A percentile compares a stretch with the other conserved stretches of the same genome.
These are phyloP conservation scores for Lasiosphaeris hirsuta DNA, from an alignment of 495 filamentous ascomycete genomes.

Conservation along the genomic window DNA sequence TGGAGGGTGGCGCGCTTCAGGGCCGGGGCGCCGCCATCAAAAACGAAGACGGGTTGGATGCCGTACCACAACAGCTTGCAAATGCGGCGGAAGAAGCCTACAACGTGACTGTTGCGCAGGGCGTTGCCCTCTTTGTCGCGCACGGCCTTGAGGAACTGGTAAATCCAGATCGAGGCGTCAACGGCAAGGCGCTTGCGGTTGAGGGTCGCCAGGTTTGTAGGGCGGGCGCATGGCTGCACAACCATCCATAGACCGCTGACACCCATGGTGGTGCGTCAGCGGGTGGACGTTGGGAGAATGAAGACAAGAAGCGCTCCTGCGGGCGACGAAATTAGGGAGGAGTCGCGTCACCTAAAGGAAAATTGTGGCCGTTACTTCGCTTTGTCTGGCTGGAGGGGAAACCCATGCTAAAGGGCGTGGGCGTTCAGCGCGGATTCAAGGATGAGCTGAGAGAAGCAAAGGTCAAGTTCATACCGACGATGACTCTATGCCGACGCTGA, in stretches of 20 bases:
- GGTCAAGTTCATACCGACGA: neutral
- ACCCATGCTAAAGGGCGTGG: too few species aligned
- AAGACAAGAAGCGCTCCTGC: neutral
- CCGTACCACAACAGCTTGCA: conserved; percentile 96
- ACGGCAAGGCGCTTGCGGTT: conserved; percentile 93
- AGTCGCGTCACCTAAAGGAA: neutral
- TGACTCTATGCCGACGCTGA: neutral
- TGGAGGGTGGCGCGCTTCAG: conserved; percentile 90
- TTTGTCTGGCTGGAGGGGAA: too few species aligned
- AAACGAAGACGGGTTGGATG: conserved; percentile 96
- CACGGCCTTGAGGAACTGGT: conserved; percentile 98
- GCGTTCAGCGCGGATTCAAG: too few species aligned
- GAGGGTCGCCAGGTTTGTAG: conserved; percentile 90
- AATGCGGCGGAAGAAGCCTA: conserved; percentile 96
- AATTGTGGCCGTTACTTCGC: neutral
- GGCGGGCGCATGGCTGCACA: conserved; percentile 83
- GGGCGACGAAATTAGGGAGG: neutral
- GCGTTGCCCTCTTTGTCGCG: conserved; percentile 98
- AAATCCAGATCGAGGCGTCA: conserved; percentile 99
- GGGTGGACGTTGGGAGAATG: neutral
- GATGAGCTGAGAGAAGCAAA: too few species aligned
- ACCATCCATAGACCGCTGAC: conserved; percentile 97
- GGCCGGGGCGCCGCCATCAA: conserved; percentile 89
- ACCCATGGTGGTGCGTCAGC: conserved; percentile 62
- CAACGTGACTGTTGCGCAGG: conserved; percentile 87